phyloP scores from a whole-genome alignment of 2,329 filamentous ascomycete genomes.

The Penicillium sp. region DNA sequence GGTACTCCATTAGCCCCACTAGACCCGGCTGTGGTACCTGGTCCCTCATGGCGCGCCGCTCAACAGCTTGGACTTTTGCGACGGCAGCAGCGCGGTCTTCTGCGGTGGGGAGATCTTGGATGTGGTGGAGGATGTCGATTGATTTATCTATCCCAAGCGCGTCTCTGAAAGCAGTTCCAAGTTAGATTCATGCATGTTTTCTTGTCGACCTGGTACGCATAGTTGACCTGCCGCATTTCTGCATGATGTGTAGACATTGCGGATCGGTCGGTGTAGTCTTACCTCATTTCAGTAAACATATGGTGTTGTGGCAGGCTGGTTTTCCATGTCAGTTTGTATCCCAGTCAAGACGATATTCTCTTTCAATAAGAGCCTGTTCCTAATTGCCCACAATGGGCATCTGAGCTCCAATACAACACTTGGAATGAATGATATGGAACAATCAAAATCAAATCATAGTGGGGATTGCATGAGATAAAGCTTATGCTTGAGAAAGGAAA shows the following conservation, averaged over 20 bases:
- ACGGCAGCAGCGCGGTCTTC: conserved; percentile 64
- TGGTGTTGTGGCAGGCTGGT: conserved; percentile 82
- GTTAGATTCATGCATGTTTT: not conserved
- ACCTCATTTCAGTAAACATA: conserved; percentile 91
- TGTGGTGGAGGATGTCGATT: conserved; percentile 84
- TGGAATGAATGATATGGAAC: not conserved
- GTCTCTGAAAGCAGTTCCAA: conserved; percentile 27
- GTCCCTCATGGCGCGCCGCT: conserved; percentile 73
- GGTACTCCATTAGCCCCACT: conserved; percentile 73
- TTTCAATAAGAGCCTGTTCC: not conserved
- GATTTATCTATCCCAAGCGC: conserved; percentile 70
- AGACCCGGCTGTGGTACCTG: conserved; percentile 85
- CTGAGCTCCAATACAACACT: not conserved
- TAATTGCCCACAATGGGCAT: not conserved
- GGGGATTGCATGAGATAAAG: not conserved
- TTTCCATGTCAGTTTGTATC: conserved; percentile 11
- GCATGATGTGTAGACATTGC: not conserved
- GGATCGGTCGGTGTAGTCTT: conserved; percentile 13
- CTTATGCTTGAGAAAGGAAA: not conserved
- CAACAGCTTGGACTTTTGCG: conserved; percentile 73
- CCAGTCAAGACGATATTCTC: not conserved
- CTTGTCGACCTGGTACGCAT: not conserved
- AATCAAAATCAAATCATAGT: not conserved
- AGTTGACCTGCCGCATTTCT: not conserved
- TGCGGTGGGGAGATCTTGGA: conserved; percentile 67